Conservation (phyloP, 2,329 filamentous ascomycete species). For the Aspergillus proliferans region DNA sequence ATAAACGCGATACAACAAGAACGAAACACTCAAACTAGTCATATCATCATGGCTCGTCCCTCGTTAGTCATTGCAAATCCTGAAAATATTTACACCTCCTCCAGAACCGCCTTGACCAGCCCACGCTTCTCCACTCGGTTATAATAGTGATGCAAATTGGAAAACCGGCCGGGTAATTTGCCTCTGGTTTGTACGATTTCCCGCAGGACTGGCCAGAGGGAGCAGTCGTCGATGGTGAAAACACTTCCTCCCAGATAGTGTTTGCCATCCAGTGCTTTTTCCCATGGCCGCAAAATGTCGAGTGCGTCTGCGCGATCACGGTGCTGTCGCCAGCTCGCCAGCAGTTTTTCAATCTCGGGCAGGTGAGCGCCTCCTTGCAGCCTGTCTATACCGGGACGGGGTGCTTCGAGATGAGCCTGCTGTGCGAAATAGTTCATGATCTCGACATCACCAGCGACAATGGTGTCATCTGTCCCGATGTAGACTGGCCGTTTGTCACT, state of each 20-base stretch:
- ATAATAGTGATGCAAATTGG: constrained; percentile 32
- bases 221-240: constrained; percentile 39
- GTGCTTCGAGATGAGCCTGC: constrained; percentile 10
- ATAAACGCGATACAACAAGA: not conserved
- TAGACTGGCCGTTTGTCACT: constrained; percentile 18
- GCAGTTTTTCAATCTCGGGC: constrained; percentile 23
- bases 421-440: constrained; percentile 29
- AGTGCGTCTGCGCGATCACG: constrained; percentile 8
- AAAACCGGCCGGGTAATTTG: constrained; percentile 21
- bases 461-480: constrained; percentile 21
- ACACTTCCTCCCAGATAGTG: constrained; percentile 30
- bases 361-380: constrained; percentile 24
- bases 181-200: constrained; percentile 28
- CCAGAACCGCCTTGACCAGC: constrained; percentile 29
- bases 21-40: not conserved
- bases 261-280: constrained; percentile 22
- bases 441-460: constrained; percentile 23
- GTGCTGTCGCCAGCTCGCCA: constrained; percentile 25
- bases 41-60: not conserved
- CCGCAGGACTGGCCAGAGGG: constrained; percentile 38
- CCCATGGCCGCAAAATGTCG: constrained; percentile 25
- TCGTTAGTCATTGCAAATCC: not conserved
- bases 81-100: constrained; percentile 9
- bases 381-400: constrained; percentile 21
- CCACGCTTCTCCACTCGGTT: constrained; percentile 32